A percentile compares a stretch with the other conserved stretches of the same genome.
phyloP scores from a whole-genome alignment of 2,329 filamentous ascomycete species.

The Pseudogymnoascus sp. region DNA sequence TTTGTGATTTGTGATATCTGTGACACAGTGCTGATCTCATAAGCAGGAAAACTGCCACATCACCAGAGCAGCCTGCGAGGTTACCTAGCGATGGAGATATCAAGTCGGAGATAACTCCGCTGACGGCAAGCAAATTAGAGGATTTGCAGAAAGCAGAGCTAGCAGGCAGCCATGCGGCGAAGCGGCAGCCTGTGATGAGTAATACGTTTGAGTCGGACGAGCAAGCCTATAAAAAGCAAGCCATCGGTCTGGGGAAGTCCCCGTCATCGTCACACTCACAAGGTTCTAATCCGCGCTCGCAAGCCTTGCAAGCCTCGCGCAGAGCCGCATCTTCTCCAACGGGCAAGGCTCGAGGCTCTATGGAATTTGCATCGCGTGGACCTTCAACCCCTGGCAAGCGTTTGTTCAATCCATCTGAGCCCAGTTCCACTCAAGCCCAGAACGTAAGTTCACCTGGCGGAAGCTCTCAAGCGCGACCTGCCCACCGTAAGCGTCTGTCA shows the following conservation, averaged over 20 bases:
- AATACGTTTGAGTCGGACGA: constrained; percentile 1
- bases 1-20: background rate
- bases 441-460: background rate
- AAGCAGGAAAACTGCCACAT: background rate
- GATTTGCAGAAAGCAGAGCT: background rate
- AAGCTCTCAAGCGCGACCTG: background rate
- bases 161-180: background rate
- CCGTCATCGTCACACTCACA: background rate
- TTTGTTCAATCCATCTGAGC: background rate
- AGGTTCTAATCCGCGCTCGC: background rate
- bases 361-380: background rate
- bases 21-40: background rate
- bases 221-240: constrained; percentile 1
- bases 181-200: constrained; percentile 1
- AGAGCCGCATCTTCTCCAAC: background rate
- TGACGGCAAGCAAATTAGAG: background rate
- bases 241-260: background rate
- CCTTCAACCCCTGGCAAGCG: background rate
- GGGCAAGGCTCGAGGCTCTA: background rate
- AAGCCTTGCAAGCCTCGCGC: background rate
- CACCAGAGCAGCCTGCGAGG: background rate
- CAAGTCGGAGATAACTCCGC: background rate
- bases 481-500: constrained; percentile 1
- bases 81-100: background rate
- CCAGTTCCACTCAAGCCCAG: background rate